These are phyloP conservation scores for Antitrichia curtipendula DNA, from an alignment of 225 moss, liverwort and hornwort genomes.

Conservation along the genomic window DNA sequence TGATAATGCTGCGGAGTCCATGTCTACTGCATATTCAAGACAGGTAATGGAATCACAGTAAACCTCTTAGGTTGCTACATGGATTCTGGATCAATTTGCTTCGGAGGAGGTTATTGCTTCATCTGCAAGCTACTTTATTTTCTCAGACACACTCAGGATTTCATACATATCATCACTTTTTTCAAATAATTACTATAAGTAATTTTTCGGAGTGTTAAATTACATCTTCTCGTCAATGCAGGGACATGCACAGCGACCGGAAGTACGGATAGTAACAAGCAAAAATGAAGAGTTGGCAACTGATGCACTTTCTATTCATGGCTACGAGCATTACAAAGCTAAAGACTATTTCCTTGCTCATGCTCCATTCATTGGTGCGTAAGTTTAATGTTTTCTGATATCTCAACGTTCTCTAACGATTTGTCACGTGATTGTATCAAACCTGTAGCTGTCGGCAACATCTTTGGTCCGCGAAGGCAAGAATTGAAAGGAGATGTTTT, in stretches of 20 bases:
- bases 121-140: not conserved
- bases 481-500: not conserved
- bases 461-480: not conserved
- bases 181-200: not conserved
- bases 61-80: not conserved
- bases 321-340: constrained; percentile 93
- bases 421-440: not conserved
- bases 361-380: constrained; percentile 75
- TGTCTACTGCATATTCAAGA: constrained; percentile 30
- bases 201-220: not conserved
- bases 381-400: not conserved
- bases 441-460: not conserved
- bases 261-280: constrained; percentile 84
- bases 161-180: not conserved
- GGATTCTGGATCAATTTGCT: not conserved
- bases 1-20: constrained; percentile 26
- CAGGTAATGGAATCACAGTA: constrained; percentile 19
- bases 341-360: constrained; percentile 94
- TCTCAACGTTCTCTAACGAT: not conserved
- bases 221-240: constrained; percentile 5
- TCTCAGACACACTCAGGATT: not conserved
- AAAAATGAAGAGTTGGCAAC: constrained; percentile 91
- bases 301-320: constrained; percentile 87
- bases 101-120: not conserved
- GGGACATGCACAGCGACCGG: constrained; percentile 90